Conservation (phyloP, 768 basidiomycete species). For the Rhodotorula paludigena region DNA sequence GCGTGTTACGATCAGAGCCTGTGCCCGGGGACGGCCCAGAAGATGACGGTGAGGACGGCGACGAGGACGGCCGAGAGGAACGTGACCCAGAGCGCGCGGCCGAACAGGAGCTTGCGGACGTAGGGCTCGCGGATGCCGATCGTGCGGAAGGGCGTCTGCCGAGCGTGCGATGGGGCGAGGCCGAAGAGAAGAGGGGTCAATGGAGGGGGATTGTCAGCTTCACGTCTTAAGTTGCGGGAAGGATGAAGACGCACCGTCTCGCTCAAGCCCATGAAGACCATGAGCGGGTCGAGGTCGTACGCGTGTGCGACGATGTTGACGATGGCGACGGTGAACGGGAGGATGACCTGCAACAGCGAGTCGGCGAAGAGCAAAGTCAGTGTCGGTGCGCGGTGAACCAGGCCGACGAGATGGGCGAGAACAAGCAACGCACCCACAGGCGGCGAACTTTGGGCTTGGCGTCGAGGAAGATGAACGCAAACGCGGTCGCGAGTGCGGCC, state of each 20-base stretch:
- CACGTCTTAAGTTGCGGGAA: not conserved
- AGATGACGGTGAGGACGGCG: conserved; percentile 77
- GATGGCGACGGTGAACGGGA: conserved; percentile 83
- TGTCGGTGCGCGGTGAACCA: not conserved
- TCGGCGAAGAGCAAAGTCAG: not conserved
- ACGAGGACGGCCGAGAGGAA: conserved; percentile 58
- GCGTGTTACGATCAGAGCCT: conserved; percentile 55
- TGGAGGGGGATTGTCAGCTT: not conserved
- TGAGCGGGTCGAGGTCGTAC: conserved; percentile 93
- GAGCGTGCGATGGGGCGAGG: not conserved
- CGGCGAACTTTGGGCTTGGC: conserved; percentile 84
- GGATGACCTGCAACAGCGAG: conserved; percentile 63
- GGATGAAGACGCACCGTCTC: conserved; percentile 57
- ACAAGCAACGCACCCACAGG: conserved; percentile 72
- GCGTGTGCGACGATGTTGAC: conserved; percentile 91
- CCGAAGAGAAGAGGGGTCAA: not conserved
- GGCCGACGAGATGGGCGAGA: not conserved
- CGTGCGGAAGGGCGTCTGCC: conserved; percentile 78
- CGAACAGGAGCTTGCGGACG: conserved; percentile 80
- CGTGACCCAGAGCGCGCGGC: conserved; percentile 83
- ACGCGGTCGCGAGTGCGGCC: conserved; percentile 87
- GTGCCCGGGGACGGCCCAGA: conserved; percentile 94
- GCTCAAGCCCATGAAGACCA: conserved; percentile 86
- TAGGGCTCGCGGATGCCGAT: conserved; percentile 88
- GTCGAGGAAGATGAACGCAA: conserved; percentile 89